phyloP scores from a whole-genome alignment of 768 basidiomycete species.

The Ephemerocybe angulata region DNA sequence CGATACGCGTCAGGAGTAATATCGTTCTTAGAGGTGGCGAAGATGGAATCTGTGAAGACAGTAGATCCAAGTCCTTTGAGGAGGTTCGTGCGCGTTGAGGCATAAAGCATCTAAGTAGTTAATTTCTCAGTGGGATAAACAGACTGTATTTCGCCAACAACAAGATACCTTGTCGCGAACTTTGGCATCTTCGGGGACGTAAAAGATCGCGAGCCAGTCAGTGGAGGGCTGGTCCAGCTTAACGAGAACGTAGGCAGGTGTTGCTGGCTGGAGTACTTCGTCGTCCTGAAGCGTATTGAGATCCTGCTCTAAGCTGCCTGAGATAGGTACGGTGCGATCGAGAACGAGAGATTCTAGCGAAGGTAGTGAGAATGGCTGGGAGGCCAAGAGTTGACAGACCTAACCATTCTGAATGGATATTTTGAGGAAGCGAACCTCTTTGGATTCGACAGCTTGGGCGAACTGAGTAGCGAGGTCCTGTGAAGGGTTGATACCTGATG shows the following conservation, averaged over 20 bases:
- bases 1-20: slow-evolving; percentile 67
- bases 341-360: slow-evolving; percentile 64
- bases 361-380: slow-evolving; percentile 16
- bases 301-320: slow-evolving; percentile 59
- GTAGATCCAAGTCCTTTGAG: slow-evolving; percentile 72
- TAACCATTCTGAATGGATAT: slow-evolving; percentile 74
- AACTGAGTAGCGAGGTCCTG: slow-evolving; percentile 55
- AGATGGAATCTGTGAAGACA: slow-evolving; percentile 69
- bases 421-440: slow-evolving; percentile 67
- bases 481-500: slow-evolving; percentile 67
- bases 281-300: slow-evolving; percentile 50
- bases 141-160: background rate
- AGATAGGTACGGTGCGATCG: slow-evolving; percentile 45
- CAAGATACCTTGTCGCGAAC: slow-evolving; percentile 72
- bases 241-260: slow-evolving; percentile 74
- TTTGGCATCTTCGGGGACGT: slow-evolving; percentile 79
- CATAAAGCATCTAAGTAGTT: slow-evolving; percentile 77
- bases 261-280: slow-evolving; percentile 50
- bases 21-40: slow-evolving; percentile 71
- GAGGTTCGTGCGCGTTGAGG: slow-evolving; percentile 68
- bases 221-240: slow-evolving; percentile 55
- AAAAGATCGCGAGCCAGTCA: slow-evolving; percentile 74
- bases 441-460: slow-evolving; percentile 50
- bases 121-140: background rate
- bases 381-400: slow-evolving; percentile 11